Evolutionary conservation across 495 filamentous ascomycete species (phyloP).

Genomic region (Aspergillus bertholletiae): DNA sequence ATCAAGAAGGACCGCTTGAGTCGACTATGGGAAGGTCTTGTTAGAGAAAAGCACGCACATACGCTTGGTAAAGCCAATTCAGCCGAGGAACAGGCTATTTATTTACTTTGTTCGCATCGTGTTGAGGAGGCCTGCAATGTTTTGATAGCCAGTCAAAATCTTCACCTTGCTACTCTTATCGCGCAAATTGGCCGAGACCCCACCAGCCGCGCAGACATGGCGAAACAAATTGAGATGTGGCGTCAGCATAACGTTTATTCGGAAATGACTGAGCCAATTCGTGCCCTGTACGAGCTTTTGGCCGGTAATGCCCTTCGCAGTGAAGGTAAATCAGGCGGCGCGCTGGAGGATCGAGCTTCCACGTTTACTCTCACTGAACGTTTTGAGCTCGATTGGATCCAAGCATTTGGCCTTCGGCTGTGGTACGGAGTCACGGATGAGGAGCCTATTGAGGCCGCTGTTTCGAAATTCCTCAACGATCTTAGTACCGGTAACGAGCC

Average conservation of each 20-base stretch:
- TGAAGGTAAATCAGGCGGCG: slow-evolving; percentile 61
- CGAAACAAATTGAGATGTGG: slow-evolving; percentile 79
- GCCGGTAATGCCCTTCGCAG: slow-evolving; percentile 80
- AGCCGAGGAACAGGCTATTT: slow-evolving; percentile 79
- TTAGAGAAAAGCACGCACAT: slow-evolving; percentile 45
- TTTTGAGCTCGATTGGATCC: slow-evolving; percentile 87
- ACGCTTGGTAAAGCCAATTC: slow-evolving; percentile 49
- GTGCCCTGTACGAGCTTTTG: slow-evolving; percentile 84
- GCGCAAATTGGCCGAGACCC: slow-evolving; percentile 72
- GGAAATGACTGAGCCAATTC: slow-evolving; percentile 80
- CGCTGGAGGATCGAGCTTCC: slow-evolving; percentile 68
- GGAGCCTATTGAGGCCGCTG: slow-evolving; percentile 65
- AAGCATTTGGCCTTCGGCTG: slow-evolving; percentile 84
- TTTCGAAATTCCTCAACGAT: slow-evolving; percentile 65
- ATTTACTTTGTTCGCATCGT: slow-evolving; percentile 70
- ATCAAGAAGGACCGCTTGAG: slow-evolving; percentile 53
- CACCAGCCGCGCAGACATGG: slow-evolving; percentile 62
- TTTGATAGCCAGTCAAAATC: slow-evolving; percentile 68
- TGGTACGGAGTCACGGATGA: slow-evolving; percentile 74
- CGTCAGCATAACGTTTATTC: slow-evolving; percentile 71
- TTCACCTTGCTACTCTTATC: slow-evolving; percentile 77
- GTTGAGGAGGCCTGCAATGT: slow-evolving; percentile 76
- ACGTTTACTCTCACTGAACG: slow-evolving; percentile 74
- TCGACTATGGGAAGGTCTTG: slow-evolving; percentile 41
- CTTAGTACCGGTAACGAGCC: slow-evolving; percentile 60